Percentiles rank a stretch among this genome's conserved stretches.
phyloP scores from a whole-genome alignment of 2,329 filamentous ascomycete genomes.

The Sphaerulina vaccinii region DNA sequence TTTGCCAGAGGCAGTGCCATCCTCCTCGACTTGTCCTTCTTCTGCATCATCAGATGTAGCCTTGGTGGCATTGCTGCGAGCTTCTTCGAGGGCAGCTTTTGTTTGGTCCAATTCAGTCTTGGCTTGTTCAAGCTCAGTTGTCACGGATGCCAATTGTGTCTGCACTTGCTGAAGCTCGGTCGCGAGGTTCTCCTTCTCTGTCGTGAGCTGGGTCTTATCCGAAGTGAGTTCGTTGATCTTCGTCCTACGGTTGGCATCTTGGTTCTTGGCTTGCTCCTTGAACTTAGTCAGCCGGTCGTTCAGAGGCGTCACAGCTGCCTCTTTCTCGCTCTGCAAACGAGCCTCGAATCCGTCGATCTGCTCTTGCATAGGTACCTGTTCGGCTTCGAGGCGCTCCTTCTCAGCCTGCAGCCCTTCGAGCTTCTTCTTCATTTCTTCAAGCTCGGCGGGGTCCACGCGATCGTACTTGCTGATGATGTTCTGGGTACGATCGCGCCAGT shows the following conservation, averaged over 20 bases:
- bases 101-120: slow-evolving; percentile 44
- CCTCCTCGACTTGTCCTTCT: slow-evolving; percentile 48
- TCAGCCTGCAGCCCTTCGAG: slow-evolving; percentile 59
- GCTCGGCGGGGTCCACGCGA: slow-evolving; percentile 86
- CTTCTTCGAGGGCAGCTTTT: slow-evolving; percentile 64
- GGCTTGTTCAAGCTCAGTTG: slow-evolving; percentile 38
- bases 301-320: slow-evolving; percentile 28
- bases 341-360: slow-evolving; percentile 51
- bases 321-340: slow-evolving; percentile 37
- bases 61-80: slow-evolving; percentile 46
- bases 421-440: slow-evolving; percentile 82
- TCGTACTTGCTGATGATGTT: slow-evolving; percentile 96
- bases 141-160: slow-evolving; percentile 22
- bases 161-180: slow-evolving; percentile 28
- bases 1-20: slow-evolving; percentile 24
- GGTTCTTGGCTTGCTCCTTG: slow-evolving; percentile 58
- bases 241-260: slow-evolving; percentile 30
- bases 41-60: slow-evolving; percentile 40
- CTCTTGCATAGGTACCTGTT: slow-evolving; percentile 51
- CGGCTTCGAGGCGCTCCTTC: slow-evolving; percentile 52
- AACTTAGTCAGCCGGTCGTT: slow-evolving; percentile 37
- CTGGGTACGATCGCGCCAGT: slow-evolving; percentile 93
- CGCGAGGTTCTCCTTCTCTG: slow-evolving; percentile 60
- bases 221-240: slow-evolving; percentile 55
- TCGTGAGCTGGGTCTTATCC: slow-evolving; percentile 35